Base-by-base conservation (phyloP, 2,329 filamentous ascomycete genomes). In the Thermochaetoides dissita region DNA sequence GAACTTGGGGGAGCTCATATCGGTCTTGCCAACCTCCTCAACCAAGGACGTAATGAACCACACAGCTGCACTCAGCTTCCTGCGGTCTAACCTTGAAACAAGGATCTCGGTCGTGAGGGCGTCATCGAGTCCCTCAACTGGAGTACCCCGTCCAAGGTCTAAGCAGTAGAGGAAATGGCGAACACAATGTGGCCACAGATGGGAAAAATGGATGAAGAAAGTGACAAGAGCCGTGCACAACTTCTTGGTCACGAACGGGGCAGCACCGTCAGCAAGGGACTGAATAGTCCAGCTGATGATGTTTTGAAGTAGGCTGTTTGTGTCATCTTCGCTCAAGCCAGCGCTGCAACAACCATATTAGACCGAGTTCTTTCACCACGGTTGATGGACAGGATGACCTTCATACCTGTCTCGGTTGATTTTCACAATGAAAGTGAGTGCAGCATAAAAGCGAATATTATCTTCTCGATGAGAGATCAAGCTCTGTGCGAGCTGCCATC, bases 351-450 rank as follows among this genome's bases (percentile, higher is more conserved):
- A 29, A 37, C 53, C 39, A 54, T 45, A 38, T 43, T 32, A 12
- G 12, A 31, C 42, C 5, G 17, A 24, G 17, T 24, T 24, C 17
- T 24, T 24, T 24, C 17, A 24, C 17, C 3, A 24, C 17, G 17
- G 32, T 33, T 34, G 24, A 31, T 11, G 12, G 29, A 39, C 9
- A 32, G 30, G 28, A 34, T 42, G 12, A 37, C 4, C n/a, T 6
- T 34, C 67, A 49, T 64, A 83, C 81, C 79, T 85, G 57, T 91
- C 85, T n/a, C 80, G 81, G 58, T 96, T 95, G 45, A 96, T 75
- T 63, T 96, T 98, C 53, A 96, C 78, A 39, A 86, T 93, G 51
- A 95, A 81, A 0, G 89, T 96, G 45, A 95, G 70, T 30, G 88
- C 89, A 10, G 86, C 91, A 57, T 94, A 94, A 63, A 96, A 96